These are phyloP conservation scores for Ophiostoma tasmaniense DNA, from an alignment of 2,329 filamentous ascomycete genomes.

Conservation along the genomic window DNA sequence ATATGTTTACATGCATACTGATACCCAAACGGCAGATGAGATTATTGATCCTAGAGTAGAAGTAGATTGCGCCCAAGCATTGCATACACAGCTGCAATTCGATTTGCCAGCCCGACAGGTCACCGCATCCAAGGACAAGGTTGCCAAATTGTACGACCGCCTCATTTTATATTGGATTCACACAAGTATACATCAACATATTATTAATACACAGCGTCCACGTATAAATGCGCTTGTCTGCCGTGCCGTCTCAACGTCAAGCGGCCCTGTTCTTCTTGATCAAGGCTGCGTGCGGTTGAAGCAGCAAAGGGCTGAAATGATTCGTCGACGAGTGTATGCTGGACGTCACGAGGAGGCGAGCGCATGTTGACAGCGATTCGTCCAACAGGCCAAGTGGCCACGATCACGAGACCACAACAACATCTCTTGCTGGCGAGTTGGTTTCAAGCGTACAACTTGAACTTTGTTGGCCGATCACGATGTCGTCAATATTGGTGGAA, in stretches of 20 bases:
- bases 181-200: neutral
- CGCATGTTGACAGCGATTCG: neutral
- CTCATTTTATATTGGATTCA: neutral
- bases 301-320: neutral
- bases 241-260: neutral
- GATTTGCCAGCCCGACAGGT: neutral
- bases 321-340: neutral
- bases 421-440: neutral
- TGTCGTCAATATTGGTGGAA: neutral
- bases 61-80: neutral
- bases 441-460: too few species aligned
- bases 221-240: neutral
- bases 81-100: neutral
- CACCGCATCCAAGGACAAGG: too few species aligned
- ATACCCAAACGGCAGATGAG: neutral
- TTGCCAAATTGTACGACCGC: neutral
- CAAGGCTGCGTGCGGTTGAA: neutral
- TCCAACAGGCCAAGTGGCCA: neutral
- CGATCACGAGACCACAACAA: neutral
- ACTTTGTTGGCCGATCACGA: too few species aligned
- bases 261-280: neutral
- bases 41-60: neutral
- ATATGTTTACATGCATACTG: neutral
- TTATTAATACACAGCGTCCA: neutral
- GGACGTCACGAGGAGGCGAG: neutral